Base-by-base conservation (phyloP, 768 basidiomycete species). In the Amyloporia xantha region DNA sequence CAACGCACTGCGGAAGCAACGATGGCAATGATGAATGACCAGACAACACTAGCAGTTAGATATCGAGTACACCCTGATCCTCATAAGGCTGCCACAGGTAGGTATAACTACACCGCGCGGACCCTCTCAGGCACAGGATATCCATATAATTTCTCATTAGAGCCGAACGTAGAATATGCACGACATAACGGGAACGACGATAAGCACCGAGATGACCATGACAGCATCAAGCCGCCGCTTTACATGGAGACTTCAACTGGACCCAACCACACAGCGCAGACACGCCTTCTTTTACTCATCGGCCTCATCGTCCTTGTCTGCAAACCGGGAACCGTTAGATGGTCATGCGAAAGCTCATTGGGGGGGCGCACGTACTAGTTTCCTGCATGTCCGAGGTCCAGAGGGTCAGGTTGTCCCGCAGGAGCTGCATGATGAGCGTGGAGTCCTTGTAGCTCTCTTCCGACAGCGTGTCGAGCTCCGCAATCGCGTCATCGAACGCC, bases 371-470 rank as follows among this genome's bases (percentile, higher is more conserved):
- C 83, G 47, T 52, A 86, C 85, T 86, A 66, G 82, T 75, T 49
- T 93, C 91, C 67, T 91, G 88, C 87, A 95, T 92, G 67, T 95
- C 93, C 45, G 89, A 92, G 52, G 93, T 95, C 93, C 93, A 96
- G 62, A 96, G 80, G 44, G 92, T 95, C 39, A 96, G 73, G 80
- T 96, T 95, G 69, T 96, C 93, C 63, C 91, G 82, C 65, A 96
- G 80, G 53, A 95, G 75, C 71, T 95, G 93, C 85, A 90, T 87
- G 69, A 93, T 93, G 57, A 95, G 74, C 35, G 93, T 97, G 51
- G 91, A 95, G 70, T 96, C 93, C 76, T 96, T 95, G 86, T 97
- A 95, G 69, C 84, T 86, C 77, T 96, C 93, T 74, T 96, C 93
- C 61, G 89, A 91, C 48, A 97, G 82, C 19, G 92, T 95, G 77